These are phyloP conservation scores for Calonectria pauciramosa DNA, from an alignment of 2,329 filamentous ascomycete genomes.

Conservation along the genomic window DNA sequence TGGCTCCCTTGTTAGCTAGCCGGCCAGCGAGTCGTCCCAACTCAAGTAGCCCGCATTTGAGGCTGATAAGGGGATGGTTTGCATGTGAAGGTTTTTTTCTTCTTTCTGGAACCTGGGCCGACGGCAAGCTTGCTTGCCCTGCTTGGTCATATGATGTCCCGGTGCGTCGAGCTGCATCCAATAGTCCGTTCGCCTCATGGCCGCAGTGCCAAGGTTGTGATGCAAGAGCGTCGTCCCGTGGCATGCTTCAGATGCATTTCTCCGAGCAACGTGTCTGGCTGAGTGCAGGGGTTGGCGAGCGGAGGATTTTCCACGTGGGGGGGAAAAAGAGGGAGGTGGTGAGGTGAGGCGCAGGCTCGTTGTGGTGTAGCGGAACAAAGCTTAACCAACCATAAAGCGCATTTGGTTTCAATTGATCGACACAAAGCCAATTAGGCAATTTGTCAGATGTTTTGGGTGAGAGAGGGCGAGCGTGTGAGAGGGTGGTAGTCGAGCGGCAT, in stretches of 20 bases:
- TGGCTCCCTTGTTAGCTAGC: not conserved
- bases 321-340: not conserved
- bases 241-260: not conserved
- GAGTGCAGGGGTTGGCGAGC: conserved; percentile 11
- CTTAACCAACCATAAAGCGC: not conserved
- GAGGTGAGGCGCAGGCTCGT: not conserved
- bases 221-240: not conserved
- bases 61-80: conserved; percentile 1
- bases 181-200: not conserved
- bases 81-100: not conserved
- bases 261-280: not conserved
- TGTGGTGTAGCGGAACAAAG: not conserved
- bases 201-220: not conserved
- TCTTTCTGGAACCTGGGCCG: not conserved
- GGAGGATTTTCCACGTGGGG: conserved; percentile 20
- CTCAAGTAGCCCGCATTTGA: not conserved
- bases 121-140: not conserved
- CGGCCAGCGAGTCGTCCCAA: not conserved
- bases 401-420: conserved; percentile 3
- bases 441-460: conserved; percentile 1
- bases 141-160: not conserved
- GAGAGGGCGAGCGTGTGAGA: not conserved
- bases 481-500: not conserved
- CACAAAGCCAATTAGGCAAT: not conserved
- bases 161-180: not conserved